phyloP scores from a whole-genome alignment of 1,139 yeast genomes.

The Hansenula lynferdii region DNA sequence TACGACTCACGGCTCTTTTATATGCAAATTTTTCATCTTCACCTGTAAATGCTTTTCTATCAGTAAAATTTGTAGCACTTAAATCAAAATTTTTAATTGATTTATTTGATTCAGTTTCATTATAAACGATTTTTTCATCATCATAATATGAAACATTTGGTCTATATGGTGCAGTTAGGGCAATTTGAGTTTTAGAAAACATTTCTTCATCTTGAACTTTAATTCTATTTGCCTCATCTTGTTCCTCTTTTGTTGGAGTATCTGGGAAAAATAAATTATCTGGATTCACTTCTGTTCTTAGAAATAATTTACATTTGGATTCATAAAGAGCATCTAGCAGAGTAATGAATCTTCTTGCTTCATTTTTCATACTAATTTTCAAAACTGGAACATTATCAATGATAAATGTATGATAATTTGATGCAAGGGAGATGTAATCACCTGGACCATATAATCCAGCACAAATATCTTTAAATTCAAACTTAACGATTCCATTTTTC shows the following conservation, averaged over 20 bases:
- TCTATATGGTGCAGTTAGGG: constrained; percentile 57
- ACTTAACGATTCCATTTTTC: constrained; percentile 38
- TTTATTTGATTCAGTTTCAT: constrained; percentile 22
- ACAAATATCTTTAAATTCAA: constrained; percentile 55
- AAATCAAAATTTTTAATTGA: constrained; percentile 5
- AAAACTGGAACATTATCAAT: constrained; percentile 60
- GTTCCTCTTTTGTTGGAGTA: constrained; percentile 14
- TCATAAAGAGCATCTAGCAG: constrained; percentile 67
- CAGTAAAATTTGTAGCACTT: constrained; percentile 35
- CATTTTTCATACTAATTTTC: constrained; percentile 56
- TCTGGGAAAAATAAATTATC: constrained; percentile 57
- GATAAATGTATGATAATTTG: constrained; percentile 50
- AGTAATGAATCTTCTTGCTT: constrained; percentile 64
- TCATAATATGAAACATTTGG: constrained; percentile 66
- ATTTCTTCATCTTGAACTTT: constrained; percentile 63
- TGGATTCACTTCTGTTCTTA: constrained; percentile 45
- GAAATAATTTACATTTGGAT: constrained; percentile 52
- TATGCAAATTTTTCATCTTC: constrained; percentile 77
- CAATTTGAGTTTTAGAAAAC: constrained; percentile 61
- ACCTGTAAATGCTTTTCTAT: constrained; percentile 60
- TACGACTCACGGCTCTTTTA: constrained; percentile 64
- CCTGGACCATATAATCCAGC: constrained; percentile 57
- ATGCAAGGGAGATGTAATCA: constrained; percentile 65
- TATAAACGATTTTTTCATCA: constrained; percentile 37
- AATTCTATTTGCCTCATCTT: constrained; percentile 23